Percentiles rank a stretch among this genome's conserved stretches.
phyloP scores from a whole-genome alignment of 805 yeast species.

The Wickerhamomyces bisporus region DNA sequence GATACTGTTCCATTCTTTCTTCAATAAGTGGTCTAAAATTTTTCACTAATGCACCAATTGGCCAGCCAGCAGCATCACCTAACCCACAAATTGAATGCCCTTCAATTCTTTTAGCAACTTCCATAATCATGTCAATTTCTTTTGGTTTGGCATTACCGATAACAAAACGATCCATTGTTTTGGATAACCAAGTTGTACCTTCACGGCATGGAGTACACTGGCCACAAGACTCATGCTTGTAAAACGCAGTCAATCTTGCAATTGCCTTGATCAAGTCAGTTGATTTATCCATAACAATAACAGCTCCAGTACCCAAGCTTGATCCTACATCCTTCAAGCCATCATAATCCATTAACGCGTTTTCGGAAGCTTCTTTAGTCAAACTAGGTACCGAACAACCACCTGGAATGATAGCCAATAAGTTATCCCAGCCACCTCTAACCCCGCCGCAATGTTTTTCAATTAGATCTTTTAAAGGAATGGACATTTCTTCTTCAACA shows the following conservation, averaged over 20 bases:
- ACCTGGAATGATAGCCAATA: conserved; percentile 84
- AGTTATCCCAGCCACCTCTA: conserved; percentile 89
- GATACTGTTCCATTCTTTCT: conserved; percentile 65
- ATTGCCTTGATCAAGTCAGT: conserved; percentile 83
- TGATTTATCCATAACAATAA: conserved; percentile 83
- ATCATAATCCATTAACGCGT: conserved; percentile 81
- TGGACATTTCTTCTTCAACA: conserved; percentile 91
- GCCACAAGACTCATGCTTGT: conserved; percentile 91
- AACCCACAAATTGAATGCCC: conserved; percentile 91
- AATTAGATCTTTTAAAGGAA: conserved; percentile 73
- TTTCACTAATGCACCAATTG: conserved; percentile 81
- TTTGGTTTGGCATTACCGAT: conserved; percentile 74
- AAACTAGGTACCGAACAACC: conserved; percentile 85
- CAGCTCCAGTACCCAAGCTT: conserved; percentile 91
- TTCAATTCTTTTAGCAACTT: conserved; percentile 81
- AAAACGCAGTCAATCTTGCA: conserved; percentile 78
- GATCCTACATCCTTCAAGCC: conserved; percentile 81
- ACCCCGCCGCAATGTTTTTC: conserved; percentile 91
- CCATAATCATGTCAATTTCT: conserved; percentile 82
- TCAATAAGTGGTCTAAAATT: conserved; percentile 80
- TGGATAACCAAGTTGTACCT: conserved; percentile 82
- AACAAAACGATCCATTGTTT: conserved; percentile 79
- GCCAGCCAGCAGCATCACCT: conserved; percentile 95
- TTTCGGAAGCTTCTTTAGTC: conserved; percentile 61
- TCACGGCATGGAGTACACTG: conserved; percentile 95